phyloP scores from a whole-genome alignment of 192 early-diverging fungal genomes.

The Umbelopsis isabellina region DNA sequence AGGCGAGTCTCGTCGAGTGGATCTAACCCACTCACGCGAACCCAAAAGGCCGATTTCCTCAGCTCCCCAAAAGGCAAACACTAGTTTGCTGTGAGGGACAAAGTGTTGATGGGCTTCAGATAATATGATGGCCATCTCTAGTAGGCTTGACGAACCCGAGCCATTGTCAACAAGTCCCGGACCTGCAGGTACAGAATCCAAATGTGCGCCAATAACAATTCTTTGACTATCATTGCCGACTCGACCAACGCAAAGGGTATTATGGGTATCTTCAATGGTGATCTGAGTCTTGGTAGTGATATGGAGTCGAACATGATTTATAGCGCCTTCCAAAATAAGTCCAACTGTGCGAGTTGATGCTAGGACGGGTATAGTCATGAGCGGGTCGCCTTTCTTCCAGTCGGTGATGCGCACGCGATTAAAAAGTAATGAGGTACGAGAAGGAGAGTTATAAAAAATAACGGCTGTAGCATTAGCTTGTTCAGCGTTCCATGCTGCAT shows the following conservation, averaged over 20 bases:
- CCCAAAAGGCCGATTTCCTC: conserved; percentile 73
- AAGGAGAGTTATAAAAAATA: conserved; percentile 56
- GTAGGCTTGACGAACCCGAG: conserved; percentile 57
- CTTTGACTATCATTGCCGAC: conserved; percentile 13
- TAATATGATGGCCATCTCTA: conserved; percentile 65
- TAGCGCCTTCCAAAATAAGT: conserved; percentile 42
- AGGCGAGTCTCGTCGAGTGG: conserved; percentile 47
- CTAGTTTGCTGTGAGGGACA: conserved; percentile 56
- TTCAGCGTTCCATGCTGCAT: conserved; percentile 59
- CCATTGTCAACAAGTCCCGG: conserved; percentile 77
- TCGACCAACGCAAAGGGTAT: conserved; percentile 40
- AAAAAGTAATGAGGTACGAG: conserved; percentile 47
- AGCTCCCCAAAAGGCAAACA: conserved; percentile 77
- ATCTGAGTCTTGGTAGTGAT: conserved; percentile 55
- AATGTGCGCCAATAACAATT: conserved; percentile 64
- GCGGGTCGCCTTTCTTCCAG: conserved; percentile 69
- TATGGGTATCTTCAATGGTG: conserved; percentile 63
- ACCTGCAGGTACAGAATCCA: conserved; percentile 71
- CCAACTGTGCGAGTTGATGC: conserved; percentile 62
- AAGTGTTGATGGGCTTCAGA: conserved; percentile 33
- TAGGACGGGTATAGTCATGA: conserved; percentile 63
- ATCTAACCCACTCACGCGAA: conserved; percentile 34
- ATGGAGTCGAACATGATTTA: conserved; percentile 34
- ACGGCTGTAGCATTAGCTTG: conserved; percentile 56
- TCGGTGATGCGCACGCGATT: conserved; percentile 58